Base-by-base conservation (phyloP, 78 protist genomes). In the Pelomyxa schiedti region DNA sequence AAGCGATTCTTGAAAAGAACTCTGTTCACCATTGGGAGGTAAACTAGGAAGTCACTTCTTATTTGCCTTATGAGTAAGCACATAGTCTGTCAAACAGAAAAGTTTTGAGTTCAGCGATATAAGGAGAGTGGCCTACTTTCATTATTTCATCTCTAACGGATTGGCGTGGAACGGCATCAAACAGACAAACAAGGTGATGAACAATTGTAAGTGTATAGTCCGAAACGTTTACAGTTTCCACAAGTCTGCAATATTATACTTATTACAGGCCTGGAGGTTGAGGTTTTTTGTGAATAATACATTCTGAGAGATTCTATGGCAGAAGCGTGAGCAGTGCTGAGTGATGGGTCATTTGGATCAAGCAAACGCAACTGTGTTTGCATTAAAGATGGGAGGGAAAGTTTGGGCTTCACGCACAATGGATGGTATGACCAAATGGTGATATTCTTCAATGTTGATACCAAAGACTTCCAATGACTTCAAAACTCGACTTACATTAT, bases 341-440 rank as follows among this genome's bases (percentile, higher is more conserved):
- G n/a, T n/a, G n/a, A n/a, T n/a, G n/a, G n/a, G n/a, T n/a, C n/a
- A 72, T 72, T 66, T 63, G 67, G 76, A 67, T 39, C 88, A 80
- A 8, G 90, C 78, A 29, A 74, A 42, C 24, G 79, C 88, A 36
- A 94, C 58, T 58, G 93, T 80, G 69, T 76, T 82, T 30, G 91
- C n/a, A n/a, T n/a, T 3, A 7, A 47, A 47, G 58, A 47, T 76
- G 8, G 88, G 79, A 29, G 77, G 39, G 1, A 30, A 42, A 39
- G 81, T 70, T 9, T 41, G 73, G 28, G 73, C 75, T 65, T 83
- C 88, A 0, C 77, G 4, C n/a, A 92, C 78, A 39, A 94, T 69
- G 7, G 94, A 82, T n/a, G 97, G 97, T 5, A 96, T 80, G 29
- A 94, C 94, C 40, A 92, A 66, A 84, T 93, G 93, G 8, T 88